Percentiles rank a stretch among this genome's conserved stretches.
phyloP scores from a whole-genome alignment of 2,329 filamentous ascomycete species.

The Fusarium keratoplasticum region DNA sequence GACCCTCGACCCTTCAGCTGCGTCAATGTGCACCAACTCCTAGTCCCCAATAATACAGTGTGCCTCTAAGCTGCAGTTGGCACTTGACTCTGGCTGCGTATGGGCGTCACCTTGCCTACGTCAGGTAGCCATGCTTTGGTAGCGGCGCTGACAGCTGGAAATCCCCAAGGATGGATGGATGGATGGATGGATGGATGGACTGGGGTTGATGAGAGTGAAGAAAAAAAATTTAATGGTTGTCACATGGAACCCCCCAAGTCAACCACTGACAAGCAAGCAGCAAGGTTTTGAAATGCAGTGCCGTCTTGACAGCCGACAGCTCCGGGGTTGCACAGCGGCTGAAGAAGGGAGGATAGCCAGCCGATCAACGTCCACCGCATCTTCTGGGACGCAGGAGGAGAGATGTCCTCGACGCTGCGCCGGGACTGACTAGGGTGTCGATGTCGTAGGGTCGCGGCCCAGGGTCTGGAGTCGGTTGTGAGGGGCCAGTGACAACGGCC shows the following conservation, averaged over 20 bases:
- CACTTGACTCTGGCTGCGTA: slow-evolving; percentile 9
- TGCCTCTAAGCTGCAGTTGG: slow-evolving; percentile 36
- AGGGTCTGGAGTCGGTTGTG: slow-evolving; percentile 25
- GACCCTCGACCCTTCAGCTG: slow-evolving; percentile 36
- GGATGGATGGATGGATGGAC: background rate
- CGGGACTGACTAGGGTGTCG: slow-evolving; percentile 16
- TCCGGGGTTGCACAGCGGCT: slow-evolving; percentile 30
- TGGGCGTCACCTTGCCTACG: slow-evolving; percentile 6
- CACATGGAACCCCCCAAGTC: slow-evolving; percentile 26
- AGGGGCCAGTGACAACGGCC: slow-evolving; percentile 2
- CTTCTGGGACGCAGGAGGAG: slow-evolving; percentile 5
- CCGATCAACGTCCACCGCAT: slow-evolving; percentile 23
- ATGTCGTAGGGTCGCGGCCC: slow-evolving; percentile 18
- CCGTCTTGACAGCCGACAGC: slow-evolving; percentile 29
- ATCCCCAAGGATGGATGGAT: background rate
- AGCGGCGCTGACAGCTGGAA: slow-evolving; percentile 4
- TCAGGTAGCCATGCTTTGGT: slow-evolving; percentile 9
- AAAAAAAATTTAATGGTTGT: slow-evolving; percentile 9
- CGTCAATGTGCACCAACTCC: slow-evolving; percentile 32
- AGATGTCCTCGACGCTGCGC: background rate
- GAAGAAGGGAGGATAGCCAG: slow-evolving; percentile 6
- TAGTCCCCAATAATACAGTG: background rate
- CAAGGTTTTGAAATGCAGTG: slow-evolving; percentile 12
- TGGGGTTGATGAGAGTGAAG: background rate
- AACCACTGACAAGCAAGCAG: slow-evolving; percentile 6